Evolutionary conservation across 345 rosid species (phyloP).

Genomic region (Atalantia buxifolia): DNA sequence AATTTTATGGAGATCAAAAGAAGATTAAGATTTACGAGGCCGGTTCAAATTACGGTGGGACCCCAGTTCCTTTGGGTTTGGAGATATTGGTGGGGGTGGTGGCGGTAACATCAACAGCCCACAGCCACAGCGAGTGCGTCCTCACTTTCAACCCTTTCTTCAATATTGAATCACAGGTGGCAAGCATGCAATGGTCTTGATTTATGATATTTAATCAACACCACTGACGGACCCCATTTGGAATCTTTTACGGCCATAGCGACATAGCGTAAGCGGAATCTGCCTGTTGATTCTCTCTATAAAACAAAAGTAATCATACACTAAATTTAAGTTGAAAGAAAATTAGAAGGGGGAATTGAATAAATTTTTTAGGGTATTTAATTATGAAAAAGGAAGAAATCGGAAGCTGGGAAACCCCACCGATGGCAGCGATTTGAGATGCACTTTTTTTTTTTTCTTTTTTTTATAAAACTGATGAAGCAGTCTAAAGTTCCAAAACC

Average conservation of each 20-base stretch:
- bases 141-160: background rate
- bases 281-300: constrained; percentile 10
- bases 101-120: background rate
- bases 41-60: background rate
- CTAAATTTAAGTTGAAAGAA: background rate
- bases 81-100: constrained; percentile 17
- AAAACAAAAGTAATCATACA: too few relatives aligned
- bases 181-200: constrained; percentile 26
- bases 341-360: too few relatives aligned
- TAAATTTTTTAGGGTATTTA: too few relatives aligned
- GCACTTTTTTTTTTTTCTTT: background rate
- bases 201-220: background rate
- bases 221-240: background rate
- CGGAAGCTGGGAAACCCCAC: constrained; percentile 1
- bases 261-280: constrained; percentile 22
- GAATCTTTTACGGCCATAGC: constrained; percentile 22
- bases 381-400: background rate
- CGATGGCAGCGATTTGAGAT: constrained; percentile 10
- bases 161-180: constrained; percentile 12
- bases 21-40: too few relatives aligned
- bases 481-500: constrained; percentile 22
- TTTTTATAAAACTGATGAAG: background rate
- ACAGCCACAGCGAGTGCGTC: constrained; percentile 6
- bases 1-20: background rate
- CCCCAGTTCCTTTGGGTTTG: constrained; percentile 27